phyloP scores from a whole-genome alignment of 1,284 basidiomycete species.

The Microbotryomycetes sp. region DNA sequence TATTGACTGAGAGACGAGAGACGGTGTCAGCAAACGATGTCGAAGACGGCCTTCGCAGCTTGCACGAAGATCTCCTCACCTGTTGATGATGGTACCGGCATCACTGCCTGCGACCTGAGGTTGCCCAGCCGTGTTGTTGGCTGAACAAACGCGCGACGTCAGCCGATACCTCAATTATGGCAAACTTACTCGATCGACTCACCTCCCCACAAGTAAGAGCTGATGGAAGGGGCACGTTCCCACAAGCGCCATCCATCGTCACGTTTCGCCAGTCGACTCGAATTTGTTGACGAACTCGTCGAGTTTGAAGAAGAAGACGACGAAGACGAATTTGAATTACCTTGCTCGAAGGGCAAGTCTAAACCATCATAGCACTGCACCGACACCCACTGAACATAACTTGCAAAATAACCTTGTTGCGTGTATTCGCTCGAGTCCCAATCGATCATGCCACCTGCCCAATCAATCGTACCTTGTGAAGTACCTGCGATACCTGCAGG shows the following conservation, averaged over 20 bases:
- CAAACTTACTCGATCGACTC: background rate
- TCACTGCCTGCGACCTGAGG: constrained; percentile 17
- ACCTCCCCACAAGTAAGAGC: constrained; percentile 27
- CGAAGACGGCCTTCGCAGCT: too few relatives aligned
- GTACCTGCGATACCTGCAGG: constrained; percentile 21
- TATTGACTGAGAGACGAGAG: constrained; percentile 9
- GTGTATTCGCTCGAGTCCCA: constrained; percentile 12
- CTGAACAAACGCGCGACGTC: background rate
- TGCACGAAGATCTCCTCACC: background rate
- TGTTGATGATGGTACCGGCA: constrained; percentile 25
- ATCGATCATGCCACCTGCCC: constrained; percentile 33
- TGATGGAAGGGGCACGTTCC: constrained; percentile 13
- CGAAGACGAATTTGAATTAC: constrained; percentile 10
- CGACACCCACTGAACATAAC: constrained; percentile 26
- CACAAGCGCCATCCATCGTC: background rate
- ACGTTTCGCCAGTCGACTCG: background rate
- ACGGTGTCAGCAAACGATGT: background rate
- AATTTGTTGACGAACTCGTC: background rate
- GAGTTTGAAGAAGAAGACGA: background rate
- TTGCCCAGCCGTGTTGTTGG: constrained; percentile 28
- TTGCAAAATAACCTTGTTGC: constrained; percentile 9
- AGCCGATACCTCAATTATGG: too few relatives aligned
- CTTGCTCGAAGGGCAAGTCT: constrained; percentile 6
- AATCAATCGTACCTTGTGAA: constrained; percentile 19
- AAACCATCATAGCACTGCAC: constrained; percentile 24